phyloP scores from a whole-genome alignment of 352 stramenopile genomes.

The Aphanomyces invadans region DNA sequence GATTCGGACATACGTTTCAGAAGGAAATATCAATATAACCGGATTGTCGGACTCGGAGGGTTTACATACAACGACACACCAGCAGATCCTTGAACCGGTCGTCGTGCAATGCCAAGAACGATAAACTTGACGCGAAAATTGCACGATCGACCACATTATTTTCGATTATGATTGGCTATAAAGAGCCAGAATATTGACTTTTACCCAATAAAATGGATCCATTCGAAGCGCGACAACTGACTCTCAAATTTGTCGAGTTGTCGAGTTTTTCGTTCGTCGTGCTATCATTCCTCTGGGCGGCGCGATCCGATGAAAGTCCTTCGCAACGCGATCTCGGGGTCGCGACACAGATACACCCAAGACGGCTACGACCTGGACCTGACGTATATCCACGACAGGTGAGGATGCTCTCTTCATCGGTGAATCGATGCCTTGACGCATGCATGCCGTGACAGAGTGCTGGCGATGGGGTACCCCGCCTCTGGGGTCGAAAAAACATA shows the following conservation, averaged over 20 bases:
- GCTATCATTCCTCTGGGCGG: too few species aligned
- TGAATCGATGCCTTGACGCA: too few species aligned
- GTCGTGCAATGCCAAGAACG: too few species aligned
- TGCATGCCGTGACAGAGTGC: slow-evolving; percentile 39
- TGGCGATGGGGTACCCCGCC: slow-evolving; percentile 78
- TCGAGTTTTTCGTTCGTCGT: not conserved
- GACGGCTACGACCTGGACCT: slow-evolving; percentile 79
- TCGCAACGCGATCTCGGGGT: slow-evolving; percentile 65
- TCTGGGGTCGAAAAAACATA: slow-evolving; percentile 79
- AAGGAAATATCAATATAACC: too few species aligned
- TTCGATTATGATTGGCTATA: not conserved
- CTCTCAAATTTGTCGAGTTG: not conserved
- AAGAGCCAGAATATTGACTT: not conserved
- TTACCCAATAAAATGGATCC: not conserved
- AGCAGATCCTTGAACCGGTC: too few species aligned
- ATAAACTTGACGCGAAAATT: not conserved
- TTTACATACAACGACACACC: too few species aligned
- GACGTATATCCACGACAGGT: slow-evolving; percentile 55
- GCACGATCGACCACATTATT: not conserved
- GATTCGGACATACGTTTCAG: too few species aligned
- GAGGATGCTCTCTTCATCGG: too few species aligned
- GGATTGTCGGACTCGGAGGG: too few species aligned
- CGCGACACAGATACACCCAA: slow-evolving; percentile 74
- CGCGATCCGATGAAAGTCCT: slow-evolving; percentile 58
- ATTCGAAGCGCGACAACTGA: not conserved